Evolutionary conservation across 1,284 basidiomycete genomes (phyloP).

Genomic region (Moesziomyces sp.): DNA sequence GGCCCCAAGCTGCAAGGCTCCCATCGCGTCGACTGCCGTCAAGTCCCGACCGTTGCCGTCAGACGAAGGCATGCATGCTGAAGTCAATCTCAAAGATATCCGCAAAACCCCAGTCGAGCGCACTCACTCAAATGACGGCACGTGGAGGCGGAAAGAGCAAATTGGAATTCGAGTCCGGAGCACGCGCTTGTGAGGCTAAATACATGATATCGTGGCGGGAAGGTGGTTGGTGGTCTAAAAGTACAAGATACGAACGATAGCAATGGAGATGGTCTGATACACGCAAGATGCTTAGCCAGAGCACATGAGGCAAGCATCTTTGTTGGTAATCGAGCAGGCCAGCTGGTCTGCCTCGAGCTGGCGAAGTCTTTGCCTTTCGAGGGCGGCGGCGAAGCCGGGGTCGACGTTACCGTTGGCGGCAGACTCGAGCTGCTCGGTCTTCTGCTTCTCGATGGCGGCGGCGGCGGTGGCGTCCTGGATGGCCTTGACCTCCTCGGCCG

Average conservation of each 20-base stretch:
- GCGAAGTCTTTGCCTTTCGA: constrained; percentile 78
- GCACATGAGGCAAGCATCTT: constrained; percentile 70
- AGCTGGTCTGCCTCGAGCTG: constrained; percentile 84
- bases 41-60: too few species aligned
- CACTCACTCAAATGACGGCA: too few species aligned
- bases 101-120: too few species aligned
- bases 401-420: constrained; percentile 69
- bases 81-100: too few species aligned
- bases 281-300: constrained; percentile 37
- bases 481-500: constrained; percentile 32
- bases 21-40: too few species aligned
- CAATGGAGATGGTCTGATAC: too few species aligned
- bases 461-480: constrained; percentile 70
- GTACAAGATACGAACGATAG: constrained; percentile 9
- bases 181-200: too few species aligned
- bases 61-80: too few species aligned
- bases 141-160: too few species aligned
- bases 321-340: constrained; percentile 86
- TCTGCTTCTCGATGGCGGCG: constrained; percentile 71
- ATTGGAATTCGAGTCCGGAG: too few species aligned
- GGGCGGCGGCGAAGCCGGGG: constrained; percentile 83
- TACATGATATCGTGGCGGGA: too few species aligned
- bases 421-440: constrained; percentile 28
- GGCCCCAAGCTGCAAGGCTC: too few species aligned
- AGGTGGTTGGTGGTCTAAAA: constrained; percentile 1